Conservation (phyloP, 2,329 filamentous ascomycete species). For the Colletotrichum scovillei region DNA sequence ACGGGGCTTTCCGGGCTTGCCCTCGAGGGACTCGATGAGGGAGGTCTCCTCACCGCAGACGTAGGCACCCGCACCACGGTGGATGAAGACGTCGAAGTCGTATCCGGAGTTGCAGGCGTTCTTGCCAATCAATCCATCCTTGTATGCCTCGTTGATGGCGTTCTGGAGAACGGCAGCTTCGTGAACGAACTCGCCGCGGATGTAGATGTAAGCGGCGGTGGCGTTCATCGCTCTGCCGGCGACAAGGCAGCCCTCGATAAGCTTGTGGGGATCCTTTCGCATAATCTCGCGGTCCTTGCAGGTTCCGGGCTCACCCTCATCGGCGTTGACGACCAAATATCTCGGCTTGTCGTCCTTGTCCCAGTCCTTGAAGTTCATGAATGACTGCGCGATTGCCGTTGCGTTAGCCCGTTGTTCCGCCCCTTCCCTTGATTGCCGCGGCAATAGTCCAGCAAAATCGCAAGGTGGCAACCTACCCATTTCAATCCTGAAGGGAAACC, state of each 20-base stretch:
- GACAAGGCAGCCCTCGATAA: constrained; percentile 95
- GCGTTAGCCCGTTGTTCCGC: constrained; percentile 8
- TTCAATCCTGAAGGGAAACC: constrained; percentile 98
- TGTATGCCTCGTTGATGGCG: constrained; percentile 97
- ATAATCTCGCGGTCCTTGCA: constrained; percentile 99
- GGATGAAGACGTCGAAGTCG: constrained; percentile 96
- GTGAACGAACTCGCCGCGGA: constrained; percentile 97
- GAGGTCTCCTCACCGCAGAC: constrained; percentile 99
- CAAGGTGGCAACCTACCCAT: constrained; percentile 77
- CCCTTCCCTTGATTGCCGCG: constrained; percentile 23
- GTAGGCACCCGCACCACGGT: constrained; percentile 97
- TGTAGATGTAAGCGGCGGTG: constrained; percentile 98
- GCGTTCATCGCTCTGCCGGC: constrained; percentile 99
- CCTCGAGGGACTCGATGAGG: constrained; percentile 96
- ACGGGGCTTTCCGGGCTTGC: constrained; percentile 97
- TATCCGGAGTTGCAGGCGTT: constrained; percentile 97
- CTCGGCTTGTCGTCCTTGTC: constrained; percentile 96
- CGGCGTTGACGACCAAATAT: constrained; percentile 97
- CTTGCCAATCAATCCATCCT: constrained; percentile 94
- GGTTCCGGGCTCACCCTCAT: constrained; percentile 98
- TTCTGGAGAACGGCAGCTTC: constrained; percentile 93
- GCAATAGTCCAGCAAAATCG: constrained; percentile 10
- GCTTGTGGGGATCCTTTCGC: constrained; percentile 99
- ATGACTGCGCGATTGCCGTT: constrained; percentile 71
- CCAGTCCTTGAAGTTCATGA: constrained; percentile 99